Base-by-base conservation (phyloP, 768 basidiomycete species). In the Mycena chlorophos region DNA sequence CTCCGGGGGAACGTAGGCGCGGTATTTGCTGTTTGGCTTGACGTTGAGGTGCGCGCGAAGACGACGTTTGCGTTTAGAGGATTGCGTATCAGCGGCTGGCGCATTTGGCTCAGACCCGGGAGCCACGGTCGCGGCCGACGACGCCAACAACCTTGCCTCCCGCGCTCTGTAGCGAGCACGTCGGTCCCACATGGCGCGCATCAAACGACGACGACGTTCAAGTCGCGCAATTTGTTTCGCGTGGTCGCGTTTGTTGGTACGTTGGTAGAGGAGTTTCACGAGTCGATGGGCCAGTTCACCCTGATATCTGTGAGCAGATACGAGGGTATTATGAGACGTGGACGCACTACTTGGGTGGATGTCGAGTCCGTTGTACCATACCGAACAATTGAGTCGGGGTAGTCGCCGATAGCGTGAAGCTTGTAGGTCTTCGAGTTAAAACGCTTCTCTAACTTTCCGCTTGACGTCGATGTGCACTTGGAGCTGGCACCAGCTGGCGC, bases 261-360 rank as follows among this genome's bases (percentile, higher is more conserved):
- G 42, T 0, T 52, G 28, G 29, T 71, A 76, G 39, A 68, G 66
- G 0, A 31, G 48, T 56, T 77, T 76, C 16, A 68, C 61, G 0
- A 46, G 46, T 0, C 55, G 54, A 49, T 76, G 75, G 39, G 73
- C 62, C 0, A 66, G 64, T 48, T 76, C 72, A 0, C 69, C 66
- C 73, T 75, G 22, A 12, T n/a, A n/a, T n/a, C n/a, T 10, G 19
- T 30, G 27, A 27, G 30, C n/a, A n/a, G n/a, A n/a, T 48, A n/a
- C 17, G 14, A 49, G 14, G 3, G 14, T 1, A 26, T 0, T 43
- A 8, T 1, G 19, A 20, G 3, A 2, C 12, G 10, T n/a, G 47
- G 34, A 42, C 54, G 30, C 25, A 72, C 69, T 19, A 60, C 34
- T 17, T 70, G 66, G 0, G 66, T 70, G 0, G 65, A 64, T 20